Evolutionary conservation across 192 early-diverging fungal genomes (phyloP).

Genomic region (Jimgerdemannia lactiflua): DNA sequence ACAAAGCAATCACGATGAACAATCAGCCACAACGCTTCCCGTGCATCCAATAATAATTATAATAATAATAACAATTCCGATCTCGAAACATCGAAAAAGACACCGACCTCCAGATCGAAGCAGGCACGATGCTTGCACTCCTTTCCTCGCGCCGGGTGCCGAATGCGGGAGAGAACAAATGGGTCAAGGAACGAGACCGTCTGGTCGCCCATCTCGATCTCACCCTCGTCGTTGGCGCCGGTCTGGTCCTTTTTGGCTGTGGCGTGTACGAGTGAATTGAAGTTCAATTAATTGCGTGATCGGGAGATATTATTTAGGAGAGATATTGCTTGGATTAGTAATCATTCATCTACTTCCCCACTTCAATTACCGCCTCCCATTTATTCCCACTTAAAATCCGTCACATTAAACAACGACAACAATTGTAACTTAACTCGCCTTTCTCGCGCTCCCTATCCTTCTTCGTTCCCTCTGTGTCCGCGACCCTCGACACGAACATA

Average conservation of each 20-base stretch:
- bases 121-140: neutral
- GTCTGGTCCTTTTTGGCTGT: neutral
- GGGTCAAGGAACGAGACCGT: neutral
- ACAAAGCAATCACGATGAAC: neutral
- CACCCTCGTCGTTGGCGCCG: neutral
- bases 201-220: neutral
- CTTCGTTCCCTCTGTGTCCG: neutral
- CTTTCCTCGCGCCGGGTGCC: neutral
- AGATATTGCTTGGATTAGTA: no score
- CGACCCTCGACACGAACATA: neutral
- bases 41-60: no score
- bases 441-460: neutral
- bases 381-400: no score
- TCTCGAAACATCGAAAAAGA: no score
- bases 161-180: neutral
- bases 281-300: no score
- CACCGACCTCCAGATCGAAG: neutral
- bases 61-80: no score
- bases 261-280: no score
- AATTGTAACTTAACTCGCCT: neutral
- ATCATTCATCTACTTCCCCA: no score
- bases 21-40: no score
- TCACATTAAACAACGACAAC: no score
- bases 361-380: no score
- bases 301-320: no score